These are phyloP conservation scores for Lodderomyces margitis DNA, from an alignment of 1,139 yeast species.

Conservation along the genomic window DNA sequence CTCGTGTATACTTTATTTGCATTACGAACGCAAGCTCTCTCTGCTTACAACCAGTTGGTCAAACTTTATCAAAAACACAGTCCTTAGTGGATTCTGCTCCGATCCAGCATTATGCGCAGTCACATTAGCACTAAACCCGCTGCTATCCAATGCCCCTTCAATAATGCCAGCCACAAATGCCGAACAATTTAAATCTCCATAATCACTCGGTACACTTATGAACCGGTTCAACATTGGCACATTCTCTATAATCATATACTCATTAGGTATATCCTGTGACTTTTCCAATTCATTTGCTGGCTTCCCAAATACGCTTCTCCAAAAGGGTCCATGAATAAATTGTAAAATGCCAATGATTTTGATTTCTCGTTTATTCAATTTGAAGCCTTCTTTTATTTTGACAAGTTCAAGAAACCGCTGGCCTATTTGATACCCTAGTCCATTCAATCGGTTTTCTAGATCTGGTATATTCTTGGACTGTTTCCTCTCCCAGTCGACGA, in stretches of 20 bases:
- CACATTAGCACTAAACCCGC: slow-evolving; percentile 79
- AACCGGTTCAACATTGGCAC: slow-evolving; percentile 74
- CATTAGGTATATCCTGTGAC: slow-evolving; percentile 77
- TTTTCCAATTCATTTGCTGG: slow-evolving; percentile 85
- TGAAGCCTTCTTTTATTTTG: slow-evolving; percentile 54
- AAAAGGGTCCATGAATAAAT: slow-evolving; percentile 76
- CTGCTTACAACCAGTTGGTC: slow-evolving; percentile 57
- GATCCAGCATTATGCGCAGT: slow-evolving; percentile 84
- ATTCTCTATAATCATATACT: slow-evolving; percentile 84
- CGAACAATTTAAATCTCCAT: slow-evolving; percentile 75
- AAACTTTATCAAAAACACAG: slow-evolving; percentile 83
- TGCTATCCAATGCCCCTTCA: slow-evolving; percentile 82
- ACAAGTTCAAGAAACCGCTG: slow-evolving; percentile 43
- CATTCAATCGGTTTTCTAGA: slow-evolving; percentile 70
- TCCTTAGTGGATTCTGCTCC: slow-evolving; percentile 62
- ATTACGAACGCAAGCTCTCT: slow-evolving; percentile 34
- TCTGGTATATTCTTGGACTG: slow-evolving; percentile 72
- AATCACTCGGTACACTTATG: slow-evolving; percentile 78
- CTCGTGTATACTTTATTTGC: not conserved
- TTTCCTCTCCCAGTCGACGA: slow-evolving; percentile 64
- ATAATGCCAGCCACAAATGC: slow-evolving; percentile 90
- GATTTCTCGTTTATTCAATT: slow-evolving; percentile 66
- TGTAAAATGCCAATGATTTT: slow-evolving; percentile 76
- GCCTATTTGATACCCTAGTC: slow-evolving; percentile 70
- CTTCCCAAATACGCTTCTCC: slow-evolving; percentile 81